Conservation (phyloP, 2,329 filamentous ascomycete genomes). For the Pestalotiopsis sp. region DNA sequence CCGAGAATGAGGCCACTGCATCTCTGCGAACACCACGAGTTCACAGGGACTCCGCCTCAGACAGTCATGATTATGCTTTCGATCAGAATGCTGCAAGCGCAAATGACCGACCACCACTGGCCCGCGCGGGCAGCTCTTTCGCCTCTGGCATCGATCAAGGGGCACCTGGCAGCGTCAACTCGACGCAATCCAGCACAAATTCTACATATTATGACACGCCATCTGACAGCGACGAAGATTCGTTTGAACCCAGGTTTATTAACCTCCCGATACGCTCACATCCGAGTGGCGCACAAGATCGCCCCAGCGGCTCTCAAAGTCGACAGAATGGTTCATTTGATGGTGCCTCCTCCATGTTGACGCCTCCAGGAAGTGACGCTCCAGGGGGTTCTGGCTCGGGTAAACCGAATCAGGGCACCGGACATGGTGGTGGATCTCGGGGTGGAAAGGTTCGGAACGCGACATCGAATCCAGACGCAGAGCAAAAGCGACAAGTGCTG, state of each 20-base stretch:
- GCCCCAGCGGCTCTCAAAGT: background rate
- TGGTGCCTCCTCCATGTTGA: background rate
- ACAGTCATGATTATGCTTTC: background rate
- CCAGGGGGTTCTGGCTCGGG: background rate
- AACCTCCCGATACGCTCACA: background rate
- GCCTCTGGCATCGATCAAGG: background rate
- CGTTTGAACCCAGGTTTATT: background rate
- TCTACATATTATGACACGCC: background rate
- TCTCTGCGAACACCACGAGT: background rate
- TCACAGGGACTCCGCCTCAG: background rate
- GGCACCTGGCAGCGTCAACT: background rate
- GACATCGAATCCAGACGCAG: background rate
- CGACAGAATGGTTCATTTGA: conserved; percentile 1
- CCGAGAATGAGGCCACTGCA: background rate
- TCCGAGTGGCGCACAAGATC: background rate
- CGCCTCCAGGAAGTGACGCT: background rate
- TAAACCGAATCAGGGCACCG: background rate
- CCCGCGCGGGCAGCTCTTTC: background rate
- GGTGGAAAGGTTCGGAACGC: background rate
- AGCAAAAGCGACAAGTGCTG: background rate
- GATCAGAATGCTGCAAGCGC: background rate
- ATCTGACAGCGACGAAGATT: background rate
- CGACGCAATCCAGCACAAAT: background rate
- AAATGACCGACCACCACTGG: background rate
- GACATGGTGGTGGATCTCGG: background rate